Conservation (phyloP, 208 protist species). For the Leptomonas seymouri region DNA sequence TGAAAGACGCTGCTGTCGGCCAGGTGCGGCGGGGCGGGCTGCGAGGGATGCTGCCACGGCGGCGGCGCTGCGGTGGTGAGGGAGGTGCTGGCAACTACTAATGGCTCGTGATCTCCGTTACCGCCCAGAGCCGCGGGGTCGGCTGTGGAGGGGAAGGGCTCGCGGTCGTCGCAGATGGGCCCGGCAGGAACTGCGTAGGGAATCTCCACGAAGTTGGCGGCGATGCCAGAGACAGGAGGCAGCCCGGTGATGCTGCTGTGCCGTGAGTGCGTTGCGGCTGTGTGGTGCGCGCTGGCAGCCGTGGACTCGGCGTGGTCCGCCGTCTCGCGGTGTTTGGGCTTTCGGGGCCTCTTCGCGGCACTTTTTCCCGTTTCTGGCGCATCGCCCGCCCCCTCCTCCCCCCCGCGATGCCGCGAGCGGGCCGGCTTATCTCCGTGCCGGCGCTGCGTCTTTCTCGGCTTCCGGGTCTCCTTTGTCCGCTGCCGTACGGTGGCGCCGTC, state of each 20-base stretch:
- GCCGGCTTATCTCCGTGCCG: too few relatives aligned
- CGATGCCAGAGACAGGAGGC: slow-evolving; percentile 11
- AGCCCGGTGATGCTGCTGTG: slow-evolving; percentile 3
- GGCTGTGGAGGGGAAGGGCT: background rate
- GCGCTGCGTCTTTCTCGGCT: background rate
- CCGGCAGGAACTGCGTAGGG: slow-evolving; percentile 32
- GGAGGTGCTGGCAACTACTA: slow-evolving; percentile 1
- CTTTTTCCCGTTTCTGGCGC: background rate
- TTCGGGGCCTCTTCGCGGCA: background rate
- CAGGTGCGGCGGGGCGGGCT: background rate
- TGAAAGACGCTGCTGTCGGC: background rate
- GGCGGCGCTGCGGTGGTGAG: background rate
- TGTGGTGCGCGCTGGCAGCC: background rate
- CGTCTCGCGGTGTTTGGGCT: background rate
- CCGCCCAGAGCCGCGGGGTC: background rate
- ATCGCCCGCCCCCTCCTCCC: background rate
- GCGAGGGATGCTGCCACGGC: background rate
- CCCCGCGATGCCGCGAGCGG: background rate
- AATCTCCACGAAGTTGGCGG: slow-evolving; percentile 33
- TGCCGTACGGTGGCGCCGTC: background rate
- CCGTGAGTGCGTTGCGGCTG: slow-evolving; percentile 2
- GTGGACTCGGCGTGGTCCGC: background rate
- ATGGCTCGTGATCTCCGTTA: background rate
- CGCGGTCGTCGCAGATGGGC: slow-evolving; percentile 12
- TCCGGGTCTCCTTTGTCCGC: background rate